Base-by-base conservation (phyloP, 352 stramenopile genomes). In the Thalassiosira mediterranea region DNA sequence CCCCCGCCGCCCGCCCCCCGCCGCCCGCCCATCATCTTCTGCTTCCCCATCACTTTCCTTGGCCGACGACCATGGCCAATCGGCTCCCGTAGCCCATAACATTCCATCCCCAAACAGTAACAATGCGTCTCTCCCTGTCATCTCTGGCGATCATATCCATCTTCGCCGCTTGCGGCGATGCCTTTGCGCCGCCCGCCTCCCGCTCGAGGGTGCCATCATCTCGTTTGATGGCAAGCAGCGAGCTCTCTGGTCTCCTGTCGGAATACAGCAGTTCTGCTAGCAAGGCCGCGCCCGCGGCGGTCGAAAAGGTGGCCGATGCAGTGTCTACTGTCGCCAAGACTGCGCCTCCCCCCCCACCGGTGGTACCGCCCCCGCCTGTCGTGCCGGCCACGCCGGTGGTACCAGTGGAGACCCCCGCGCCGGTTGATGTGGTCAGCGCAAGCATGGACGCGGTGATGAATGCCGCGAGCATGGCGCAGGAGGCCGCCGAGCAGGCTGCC, bases 401-500 rank as follows among this genome's bases (percentile, higher is more conserved):
- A 23, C 51, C 26, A 23, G 3, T 34, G 52, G 52, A 61, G 4
- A n/a, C 31, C 0, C 28, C 34, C 10, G 40, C 42, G 10, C n/a
- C 17, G 42, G 10, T 23, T 66, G 2, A 21, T 21, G 37, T 31
- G 32, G 47, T 42, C 10, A 40, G 54, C 19, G 11, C 57, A n/a
- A 73, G 8, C 17, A 49, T 72, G 44, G 8, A 42, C 15, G 8
- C 34, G 38, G 10, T 78, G n/a, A 67, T 26, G 4, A 52, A 57
- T 40, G 70, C 61, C 0, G 60, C 59, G 0, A 23, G 19, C 26
- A 48, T 32, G 3, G 61, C 70, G 0, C 42, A 59, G 21, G 31
- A 62, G 61, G 70, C 70, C 29, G 70, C 70, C 0, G 59, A 79
- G 34, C 59, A 68, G 42, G 59, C 59, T 26, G 21, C 47, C 3